Evolutionary conservation across 805 yeast genomes (phyloP).

Genomic region (Metschnikowia similis): DNA sequence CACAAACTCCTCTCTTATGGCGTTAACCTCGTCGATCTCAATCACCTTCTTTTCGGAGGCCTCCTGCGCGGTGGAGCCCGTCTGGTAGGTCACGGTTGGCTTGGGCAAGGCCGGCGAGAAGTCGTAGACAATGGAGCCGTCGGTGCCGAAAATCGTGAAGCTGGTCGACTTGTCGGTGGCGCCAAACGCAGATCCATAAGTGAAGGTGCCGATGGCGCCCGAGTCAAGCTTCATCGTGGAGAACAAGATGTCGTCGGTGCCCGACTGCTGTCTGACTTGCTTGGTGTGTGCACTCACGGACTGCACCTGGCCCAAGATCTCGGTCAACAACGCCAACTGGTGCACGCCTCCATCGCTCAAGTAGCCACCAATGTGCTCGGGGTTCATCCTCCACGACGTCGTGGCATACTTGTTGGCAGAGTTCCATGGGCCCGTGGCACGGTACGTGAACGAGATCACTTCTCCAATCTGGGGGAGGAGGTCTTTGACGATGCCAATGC

Average conservation of each 20-base stretch:
- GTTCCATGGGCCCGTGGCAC: slow-evolving; percentile 70
- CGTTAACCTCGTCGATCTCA: slow-evolving; percentile 42
- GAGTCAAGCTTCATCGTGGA: slow-evolving; percentile 59
- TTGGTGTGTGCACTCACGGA: slow-evolving; percentile 70
- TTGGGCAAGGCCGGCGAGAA: slow-evolving; percentile 47
- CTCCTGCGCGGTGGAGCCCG: slow-evolving; percentile 29
- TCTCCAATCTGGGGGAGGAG: slow-evolving; percentile 69
- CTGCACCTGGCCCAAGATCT: slow-evolving; percentile 69
- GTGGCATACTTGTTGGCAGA: slow-evolving; percentile 53
- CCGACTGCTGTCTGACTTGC: slow-evolving; percentile 73
- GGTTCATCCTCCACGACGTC: slow-evolving; percentile 85
- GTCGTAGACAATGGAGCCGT: slow-evolving; percentile 71
- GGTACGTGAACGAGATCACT: slow-evolving; percentile 63
- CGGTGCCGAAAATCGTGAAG: slow-evolving; percentile 71
- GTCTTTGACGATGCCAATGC: slow-evolving; percentile 51
- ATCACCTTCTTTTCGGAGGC: slow-evolving; percentile 50
- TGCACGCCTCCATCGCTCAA: slow-evolving; percentile 96
- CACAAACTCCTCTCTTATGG: slow-evolving; percentile 44
- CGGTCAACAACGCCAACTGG: slow-evolving; percentile 83
- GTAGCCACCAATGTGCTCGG: slow-evolving; percentile 91
- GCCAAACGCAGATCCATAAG: slow-evolving; percentile 84
- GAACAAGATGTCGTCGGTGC: slow-evolving; percentile 76
- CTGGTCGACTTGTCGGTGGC: slow-evolving; percentile 65
- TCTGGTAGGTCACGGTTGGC: slow-evolving; percentile 37
- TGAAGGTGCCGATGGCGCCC: slow-evolving; percentile 76